These are phyloP conservation scores for carrot (Daucus carota) DNA, from an alignment of 129 eudicot species.

Conservation along the genomic window DH1_v3.0 NC_030386.2:27698001-27698500, in stretches of 20 bases:
- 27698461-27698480: conserved; percentile 68
- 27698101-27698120: neutral
- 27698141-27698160: neutral
- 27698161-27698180: neutral
- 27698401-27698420: conserved; percentile 46
- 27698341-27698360: neutral
- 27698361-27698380: neutral
- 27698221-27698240: neutral
- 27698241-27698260: neutral
- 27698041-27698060: no score
- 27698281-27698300: neutral
- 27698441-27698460: conserved; percentile 83
- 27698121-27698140: neutral
- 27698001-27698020: neutral
- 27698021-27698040: neutral
- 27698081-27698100: neutral
- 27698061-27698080: neutral
- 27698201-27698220: neutral
- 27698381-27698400: neutral
- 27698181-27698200: neutral
- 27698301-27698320: neutral
- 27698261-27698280: neutral
- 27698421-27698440: conserved; percentile 92
- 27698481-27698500: conserved; percentile 77
- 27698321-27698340: no score